Conservation (phyloP, 176 grass and related monocot genomes). For the Eleusine indica region DNA sequence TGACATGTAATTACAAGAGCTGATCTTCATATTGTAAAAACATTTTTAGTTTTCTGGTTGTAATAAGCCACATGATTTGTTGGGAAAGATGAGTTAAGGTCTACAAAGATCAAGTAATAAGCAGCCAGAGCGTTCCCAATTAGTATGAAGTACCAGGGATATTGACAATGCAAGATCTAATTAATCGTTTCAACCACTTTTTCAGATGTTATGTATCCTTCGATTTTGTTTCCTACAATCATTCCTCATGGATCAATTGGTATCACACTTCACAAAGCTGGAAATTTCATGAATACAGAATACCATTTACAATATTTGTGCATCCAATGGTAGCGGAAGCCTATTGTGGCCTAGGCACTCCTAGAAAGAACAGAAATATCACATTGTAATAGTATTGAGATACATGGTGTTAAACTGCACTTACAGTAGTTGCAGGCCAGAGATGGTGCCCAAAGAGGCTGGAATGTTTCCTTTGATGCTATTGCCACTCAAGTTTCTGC, state of each 20-base stretch:
- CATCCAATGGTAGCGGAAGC: background rate
- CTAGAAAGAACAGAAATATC: slow-evolving; percentile 23
- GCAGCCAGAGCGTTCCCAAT: background rate
- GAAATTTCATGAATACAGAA: background rate
- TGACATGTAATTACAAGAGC: slow-evolving; percentile 5
- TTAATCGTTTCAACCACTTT: background rate
- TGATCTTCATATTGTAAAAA: background rate
- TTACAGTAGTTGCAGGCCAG: slow-evolving; percentile 80
- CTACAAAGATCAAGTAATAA: background rate
- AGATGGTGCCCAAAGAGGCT: slow-evolving; percentile 69
- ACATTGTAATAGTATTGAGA: background rate
- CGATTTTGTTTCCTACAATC: background rate
- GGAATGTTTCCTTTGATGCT: slow-evolving; percentile 81
- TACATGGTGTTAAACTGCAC: slow-evolving; percentile 32
- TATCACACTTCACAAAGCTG: background rate
- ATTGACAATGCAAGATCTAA: slow-evolving; percentile 14
- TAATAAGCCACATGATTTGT: background rate
- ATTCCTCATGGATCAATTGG: background rate
- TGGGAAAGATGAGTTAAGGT: background rate
- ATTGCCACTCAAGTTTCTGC: slow-evolving; percentile 95
- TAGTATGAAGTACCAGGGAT: slow-evolving; percentile 2
- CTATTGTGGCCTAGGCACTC: background rate
- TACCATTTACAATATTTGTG: background rate
- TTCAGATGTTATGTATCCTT: slow-evolving; percentile 13
- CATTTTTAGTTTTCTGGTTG: background rate